phyloP scores from a whole-genome alignment of 2,329 filamentous ascomycete genomes.

The Colletotrichum sojae region DNA sequence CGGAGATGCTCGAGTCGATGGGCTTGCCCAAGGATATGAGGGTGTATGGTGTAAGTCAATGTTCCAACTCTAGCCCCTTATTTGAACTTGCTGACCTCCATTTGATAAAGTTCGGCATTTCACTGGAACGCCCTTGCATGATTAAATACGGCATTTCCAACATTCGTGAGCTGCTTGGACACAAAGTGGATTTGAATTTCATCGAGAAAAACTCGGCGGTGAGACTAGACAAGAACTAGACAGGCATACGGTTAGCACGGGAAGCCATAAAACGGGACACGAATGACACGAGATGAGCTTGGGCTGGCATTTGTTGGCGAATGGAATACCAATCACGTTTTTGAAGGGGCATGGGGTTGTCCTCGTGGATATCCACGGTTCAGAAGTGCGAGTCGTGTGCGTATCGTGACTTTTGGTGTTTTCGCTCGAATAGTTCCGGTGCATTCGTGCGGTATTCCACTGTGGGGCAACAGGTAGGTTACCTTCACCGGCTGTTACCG shows the following conservation, averaged over 20 bases:
- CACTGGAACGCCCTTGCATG: slow-evolving; percentile 96
- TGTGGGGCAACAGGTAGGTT: no score
- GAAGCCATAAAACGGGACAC: slow-evolving; percentile 22
- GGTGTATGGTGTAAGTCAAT: slow-evolving; percentile 83
- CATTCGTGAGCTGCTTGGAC: slow-evolving; percentile 91
- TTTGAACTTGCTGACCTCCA: neutral
- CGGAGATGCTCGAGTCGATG: slow-evolving; percentile 97
- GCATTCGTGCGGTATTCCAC: no score
- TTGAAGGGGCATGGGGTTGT: slow-evolving; percentile 16
- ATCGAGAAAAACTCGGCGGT: slow-evolving; percentile 94
- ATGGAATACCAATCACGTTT: slow-evolving; percentile 38
- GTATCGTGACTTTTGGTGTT: neutral
- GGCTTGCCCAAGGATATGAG: slow-evolving; percentile 91
- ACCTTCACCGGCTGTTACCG: no score
- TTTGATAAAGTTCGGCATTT: slow-evolving; percentile 71
- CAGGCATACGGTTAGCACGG: neutral
- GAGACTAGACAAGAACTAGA: slow-evolving; percentile 85
- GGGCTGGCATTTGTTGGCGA: slow-evolving; percentile 40
- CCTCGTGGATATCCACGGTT: neutral
- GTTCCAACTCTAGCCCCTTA: neutral
- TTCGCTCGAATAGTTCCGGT: neutral
- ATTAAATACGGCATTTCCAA: slow-evolving; percentile 94
- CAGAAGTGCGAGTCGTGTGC: neutral
- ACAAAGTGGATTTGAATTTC: slow-evolving; percentile 95
- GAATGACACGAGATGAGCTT: slow-evolving; percentile 37